These are phyloP conservation scores for Asterochloris erici DNA, from an alignment of 139 green algal genomes.

Conservation along the genomic window DNA sequence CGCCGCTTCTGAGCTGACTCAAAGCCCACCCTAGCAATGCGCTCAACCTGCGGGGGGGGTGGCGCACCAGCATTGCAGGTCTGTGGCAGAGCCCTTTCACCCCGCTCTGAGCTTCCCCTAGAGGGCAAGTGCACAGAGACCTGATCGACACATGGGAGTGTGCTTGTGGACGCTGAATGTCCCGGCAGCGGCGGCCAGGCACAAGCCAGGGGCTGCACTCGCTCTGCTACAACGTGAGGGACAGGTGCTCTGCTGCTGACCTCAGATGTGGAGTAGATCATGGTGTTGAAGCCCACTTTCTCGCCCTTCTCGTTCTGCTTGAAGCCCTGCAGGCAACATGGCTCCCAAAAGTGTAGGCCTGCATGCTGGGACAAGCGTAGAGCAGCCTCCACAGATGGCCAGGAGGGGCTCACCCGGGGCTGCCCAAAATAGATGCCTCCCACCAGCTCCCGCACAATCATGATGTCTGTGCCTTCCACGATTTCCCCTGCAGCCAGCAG, in stretches of 20 bases:
- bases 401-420: constrained; percentile 57
- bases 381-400: neutral
- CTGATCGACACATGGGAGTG: neutral
- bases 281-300: constrained; percentile 93
- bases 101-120: no score
- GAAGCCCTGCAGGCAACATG: constrained; percentile 65
- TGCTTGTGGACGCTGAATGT: no score
- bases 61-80: neutral
- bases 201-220: no score
- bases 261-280: constrained; percentile 89
- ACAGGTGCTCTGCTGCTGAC: constrained; percentile 25
- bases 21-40: constrained; percentile 94
- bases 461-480: constrained; percentile 96
- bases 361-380: constrained; percentile 18
- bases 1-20: constrained; percentile 83
- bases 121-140: no score
- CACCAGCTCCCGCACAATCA: constrained; percentile 97
- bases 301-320: constrained; percentile 79
- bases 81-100: neutral
- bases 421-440: constrained; percentile 99
- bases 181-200: no score
- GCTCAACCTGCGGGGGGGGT: constrained; percentile 71
- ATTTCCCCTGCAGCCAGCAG: constrained; percentile 48
- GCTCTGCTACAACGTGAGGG: no score
- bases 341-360: neutral